Percentiles rank a stretch among this genome's conserved stretches.
These are phyloP conservation scores for Candida loeiensis DNA, from an alignment of 805 yeast genomes.

Conservation along the genomic window DNA sequence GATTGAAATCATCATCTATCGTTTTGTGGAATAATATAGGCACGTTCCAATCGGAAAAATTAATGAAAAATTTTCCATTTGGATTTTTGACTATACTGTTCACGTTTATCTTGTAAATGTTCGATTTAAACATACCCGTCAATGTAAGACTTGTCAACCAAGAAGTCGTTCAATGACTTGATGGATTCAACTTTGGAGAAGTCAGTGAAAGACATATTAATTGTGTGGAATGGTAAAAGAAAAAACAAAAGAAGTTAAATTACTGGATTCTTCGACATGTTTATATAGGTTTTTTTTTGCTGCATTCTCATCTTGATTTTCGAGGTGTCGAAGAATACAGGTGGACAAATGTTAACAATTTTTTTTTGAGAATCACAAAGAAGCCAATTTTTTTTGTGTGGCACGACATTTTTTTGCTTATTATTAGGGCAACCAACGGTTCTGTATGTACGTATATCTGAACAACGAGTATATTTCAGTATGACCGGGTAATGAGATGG, in stretches of 20 bases:
- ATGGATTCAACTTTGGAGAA: slow-evolving; percentile 68
- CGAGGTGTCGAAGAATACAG: neutral
- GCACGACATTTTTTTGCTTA: neutral
- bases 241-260: slow-evolving; percentile 2
- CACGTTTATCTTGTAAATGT: neutral
- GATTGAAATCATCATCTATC: slow-evolving; percentile 60
- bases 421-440: slow-evolving; percentile 1
- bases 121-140: slow-evolving; percentile 78
- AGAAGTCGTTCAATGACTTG: slow-evolving; percentile 71
- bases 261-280: neutral
- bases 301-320: neutral
- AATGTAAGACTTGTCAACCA: slow-evolving; percentile 90
- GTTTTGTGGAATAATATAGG: slow-evolving; percentile 1
- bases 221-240: neutral
- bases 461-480: neutral
- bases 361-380: neutral
- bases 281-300: slow-evolving; percentile 2
- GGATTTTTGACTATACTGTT: neutral
- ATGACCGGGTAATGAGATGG: slow-evolving; percentile 5
- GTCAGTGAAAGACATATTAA: slow-evolving; percentile 70
- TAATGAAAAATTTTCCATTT: slow-evolving; percentile 1
- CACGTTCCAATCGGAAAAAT: slow-evolving; percentile 3
- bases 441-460: neutral
- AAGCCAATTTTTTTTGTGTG: neutral
- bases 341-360: neutral